Conservation (phyloP, 306 rosid genomes). For the Quercus variabilis region DNA sequence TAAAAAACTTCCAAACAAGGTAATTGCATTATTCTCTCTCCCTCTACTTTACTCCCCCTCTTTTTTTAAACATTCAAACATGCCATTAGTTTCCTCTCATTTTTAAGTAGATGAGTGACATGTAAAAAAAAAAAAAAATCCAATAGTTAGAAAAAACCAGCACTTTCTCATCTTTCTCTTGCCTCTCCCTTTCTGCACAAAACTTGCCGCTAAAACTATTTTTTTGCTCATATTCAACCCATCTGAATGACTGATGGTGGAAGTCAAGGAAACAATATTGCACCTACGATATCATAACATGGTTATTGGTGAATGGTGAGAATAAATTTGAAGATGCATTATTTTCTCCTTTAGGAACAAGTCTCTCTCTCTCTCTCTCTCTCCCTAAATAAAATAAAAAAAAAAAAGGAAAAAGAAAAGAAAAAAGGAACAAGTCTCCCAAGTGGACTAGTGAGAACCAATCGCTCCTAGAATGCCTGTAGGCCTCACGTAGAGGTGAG, state of each 20-base stretch:
- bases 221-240: neutral
- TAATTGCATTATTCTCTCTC: too few relatives aligned
- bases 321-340: neutral
- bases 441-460: neutral
- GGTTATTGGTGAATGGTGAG: neutral
- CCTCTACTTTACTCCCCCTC: too few relatives aligned
- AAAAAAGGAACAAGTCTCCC: neutral
- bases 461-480: neutral
- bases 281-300: neutral
- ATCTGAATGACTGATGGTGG: neutral
- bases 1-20: too few relatives aligned
- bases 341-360: neutral
- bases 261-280: neutral
- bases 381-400: too few relatives aligned
- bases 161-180: too few relatives aligned
- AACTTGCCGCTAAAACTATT: rapidly evolving
- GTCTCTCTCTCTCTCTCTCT: neutral
- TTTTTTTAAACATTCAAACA: too few relatives aligned
- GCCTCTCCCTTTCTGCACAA: too few relatives aligned
- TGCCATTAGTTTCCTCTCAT: too few relatives aligned
- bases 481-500: neutral
- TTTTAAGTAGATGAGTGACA: too few relatives aligned
- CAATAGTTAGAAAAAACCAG: too few relatives aligned
- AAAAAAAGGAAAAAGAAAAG: too few relatives aligned
- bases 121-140: too few relatives aligned